phyloP scores from a whole-genome alignment of 129 eudicot genomes.

The Lactuca saligna region DNA sequence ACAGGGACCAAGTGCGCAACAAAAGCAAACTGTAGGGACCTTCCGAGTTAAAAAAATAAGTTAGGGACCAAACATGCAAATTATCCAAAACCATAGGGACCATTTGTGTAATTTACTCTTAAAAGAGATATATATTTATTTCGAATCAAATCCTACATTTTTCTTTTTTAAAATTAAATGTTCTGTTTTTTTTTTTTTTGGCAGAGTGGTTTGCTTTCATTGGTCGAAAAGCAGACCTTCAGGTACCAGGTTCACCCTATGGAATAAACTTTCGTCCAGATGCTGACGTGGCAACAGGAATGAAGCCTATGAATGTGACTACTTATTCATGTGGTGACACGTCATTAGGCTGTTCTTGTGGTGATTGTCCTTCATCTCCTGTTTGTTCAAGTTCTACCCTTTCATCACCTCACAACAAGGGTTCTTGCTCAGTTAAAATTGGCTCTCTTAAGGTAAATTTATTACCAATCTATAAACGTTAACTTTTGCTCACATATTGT shows the following conservation, averaged over 20 bases:
- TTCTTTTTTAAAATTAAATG: not conserved
- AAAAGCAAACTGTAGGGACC: too few relatives aligned
- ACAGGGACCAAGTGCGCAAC: too few relatives aligned
- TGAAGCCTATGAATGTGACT: constrained; percentile 89
- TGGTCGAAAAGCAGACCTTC: constrained; percentile 62
- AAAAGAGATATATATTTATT: not conserved
- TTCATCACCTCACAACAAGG: constrained; percentile 42
- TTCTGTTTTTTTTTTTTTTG: constrained; percentile 10
- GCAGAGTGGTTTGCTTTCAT: constrained; percentile 94
- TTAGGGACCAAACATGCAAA: too few relatives aligned
- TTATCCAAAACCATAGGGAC: too few relatives aligned
- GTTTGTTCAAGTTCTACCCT: constrained; percentile 72
- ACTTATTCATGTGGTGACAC: constrained; percentile 91
- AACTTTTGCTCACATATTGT: not conserved
- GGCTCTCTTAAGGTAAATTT: constrained; percentile 75
- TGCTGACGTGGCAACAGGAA: constrained; percentile 70
- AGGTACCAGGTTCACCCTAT: constrained; percentile 92
- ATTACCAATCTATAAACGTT: constrained; percentile 6
- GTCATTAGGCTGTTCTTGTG: constrained; percentile 97
- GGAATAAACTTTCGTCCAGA: constrained; percentile 67
- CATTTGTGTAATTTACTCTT: too few relatives aligned
- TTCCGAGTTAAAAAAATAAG: too few relatives aligned
- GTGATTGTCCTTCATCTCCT: constrained; percentile 86
- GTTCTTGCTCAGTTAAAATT: constrained; percentile 76
- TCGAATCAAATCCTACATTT: not conserved